phyloP scores from a whole-genome alignment of 2,329 filamentous ascomycete genomes.

The Aspergillus novoparasiticus region DNA sequence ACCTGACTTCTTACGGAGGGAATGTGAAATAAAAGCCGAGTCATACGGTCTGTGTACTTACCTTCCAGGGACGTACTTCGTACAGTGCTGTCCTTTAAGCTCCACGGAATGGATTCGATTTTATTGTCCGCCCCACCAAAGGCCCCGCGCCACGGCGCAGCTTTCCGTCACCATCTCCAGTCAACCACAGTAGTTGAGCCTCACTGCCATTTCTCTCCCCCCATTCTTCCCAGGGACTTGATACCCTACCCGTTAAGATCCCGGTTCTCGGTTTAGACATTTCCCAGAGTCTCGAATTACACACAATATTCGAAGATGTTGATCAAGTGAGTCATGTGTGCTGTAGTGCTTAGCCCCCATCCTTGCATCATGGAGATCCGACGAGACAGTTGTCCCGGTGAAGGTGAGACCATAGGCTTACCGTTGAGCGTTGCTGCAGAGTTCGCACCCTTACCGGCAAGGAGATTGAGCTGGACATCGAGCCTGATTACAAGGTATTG shows the following conservation, averaged over 20 bases:
- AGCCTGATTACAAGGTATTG: slow-evolving; percentile 83
- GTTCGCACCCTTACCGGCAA: slow-evolving; percentile 97
- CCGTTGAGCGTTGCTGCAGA: slow-evolving; percentile 52
- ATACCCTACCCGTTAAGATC: neutral
- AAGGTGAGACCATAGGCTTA: neutral
- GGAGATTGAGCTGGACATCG: slow-evolving; percentile 98
- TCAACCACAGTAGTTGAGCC: slow-evolving; percentile 15
- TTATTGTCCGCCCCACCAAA: slow-evolving; percentile 31
- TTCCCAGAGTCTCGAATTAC: neutral
- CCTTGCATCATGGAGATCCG: neutral
- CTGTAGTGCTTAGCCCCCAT: neutral
- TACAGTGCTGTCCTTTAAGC: neutral
- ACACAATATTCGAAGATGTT: slow-evolving; percentile 43
- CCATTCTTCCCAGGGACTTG: neutral
- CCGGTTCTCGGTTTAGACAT: neutral
- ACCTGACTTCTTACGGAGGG: neutral
- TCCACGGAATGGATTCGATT: neutral
- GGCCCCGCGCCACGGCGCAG: slow-evolving; percentile 30
- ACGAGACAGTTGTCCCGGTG: neutral
- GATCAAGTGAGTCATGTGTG: slow-evolving; percentile 49
- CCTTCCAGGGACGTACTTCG: neutral
- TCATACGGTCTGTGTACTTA: neutral
- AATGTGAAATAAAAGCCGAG: neutral
- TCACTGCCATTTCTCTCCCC: slow-evolving; percentile 15
- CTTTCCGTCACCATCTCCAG: slow-evolving; percentile 27